Evolutionary conservation across 257 asterid species (phyloP).

Genomic region (Rehmannia glutinosa): DNA sequence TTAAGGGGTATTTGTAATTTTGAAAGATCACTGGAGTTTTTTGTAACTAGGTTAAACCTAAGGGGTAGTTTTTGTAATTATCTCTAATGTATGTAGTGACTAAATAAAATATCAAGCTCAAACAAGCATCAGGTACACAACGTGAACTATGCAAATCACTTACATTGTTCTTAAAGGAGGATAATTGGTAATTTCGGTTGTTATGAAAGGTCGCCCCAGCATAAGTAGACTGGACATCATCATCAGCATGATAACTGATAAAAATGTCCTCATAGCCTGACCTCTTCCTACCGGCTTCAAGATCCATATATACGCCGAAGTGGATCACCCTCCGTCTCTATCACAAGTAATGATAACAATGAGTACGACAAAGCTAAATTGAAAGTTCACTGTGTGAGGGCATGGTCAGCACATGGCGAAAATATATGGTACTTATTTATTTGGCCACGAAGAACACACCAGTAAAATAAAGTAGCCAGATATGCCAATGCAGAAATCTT

Average conservation of each 20-base stretch:
- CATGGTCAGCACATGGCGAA: no score
- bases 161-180: constrained; percentile 66
- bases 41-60: no score
- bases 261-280: constrained; percentile 81
- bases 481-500: background rate
- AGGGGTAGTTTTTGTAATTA: no score
- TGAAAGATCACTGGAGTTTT: no score
- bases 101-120: background rate
- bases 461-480: background rate
- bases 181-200: constrained; percentile 70
- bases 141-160: constrained; percentile 16
- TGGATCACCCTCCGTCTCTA: constrained; percentile 82
- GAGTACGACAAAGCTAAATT: background rate
- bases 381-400: background rate
- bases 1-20: no score
- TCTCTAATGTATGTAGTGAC: background rate
- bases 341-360: constrained; percentile 17
- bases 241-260: constrained; percentile 84
- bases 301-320: constrained; percentile 93
- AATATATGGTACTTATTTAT: no score
- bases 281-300: constrained; percentile 88
- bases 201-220: constrained; percentile 86
- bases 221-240: constrained; percentile 92
- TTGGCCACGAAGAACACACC: background rate
- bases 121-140: background rate